These are phyloP conservation scores for Flaveria trinervia DNA, from an alignment of 129 eudicot species.

Conservation along the genomic window DNA sequence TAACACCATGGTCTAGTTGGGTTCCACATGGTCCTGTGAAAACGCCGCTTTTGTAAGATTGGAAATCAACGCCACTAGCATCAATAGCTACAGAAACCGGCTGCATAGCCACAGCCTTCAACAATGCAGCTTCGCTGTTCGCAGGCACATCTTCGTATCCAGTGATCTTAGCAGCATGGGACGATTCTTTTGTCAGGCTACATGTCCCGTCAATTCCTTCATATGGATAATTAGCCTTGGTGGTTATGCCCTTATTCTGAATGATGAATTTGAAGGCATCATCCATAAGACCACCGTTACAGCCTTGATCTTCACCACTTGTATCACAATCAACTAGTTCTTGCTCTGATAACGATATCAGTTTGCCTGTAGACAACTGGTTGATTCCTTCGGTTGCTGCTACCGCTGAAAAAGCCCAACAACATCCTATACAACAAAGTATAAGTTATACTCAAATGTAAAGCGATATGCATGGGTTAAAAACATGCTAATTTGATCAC, in stretches of 20 bases:
- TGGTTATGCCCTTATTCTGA: slow-evolving; percentile 23
- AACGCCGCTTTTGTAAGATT: slow-evolving; percentile 14
- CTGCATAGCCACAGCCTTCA: slow-evolving; percentile 32
- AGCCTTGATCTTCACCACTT: slow-evolving; percentile 21
- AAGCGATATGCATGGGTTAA: no score
- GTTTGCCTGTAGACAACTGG: slow-evolving; percentile 21
- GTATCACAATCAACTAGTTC: slow-evolving; percentile 35
- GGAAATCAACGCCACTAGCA: slow-evolving; percentile 20
- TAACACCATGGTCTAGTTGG: slow-evolving; percentile 31
- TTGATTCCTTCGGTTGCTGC: slow-evolving; percentile 28
- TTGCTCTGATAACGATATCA: slow-evolving; percentile 33
- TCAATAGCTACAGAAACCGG: slow-evolving; percentile 35
- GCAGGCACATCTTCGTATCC: slow-evolving; percentile 32
- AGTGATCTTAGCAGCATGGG: slow-evolving; percentile 8
- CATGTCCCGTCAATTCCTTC: slow-evolving; percentile 25
- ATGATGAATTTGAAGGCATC: slow-evolving; percentile 26
- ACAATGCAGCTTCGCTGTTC: slow-evolving; percentile 12
- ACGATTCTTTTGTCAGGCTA: slow-evolving; percentile 14
- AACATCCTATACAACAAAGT: slow-evolving; percentile 18
- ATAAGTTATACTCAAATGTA: background rate
- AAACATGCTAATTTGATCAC: background rate
- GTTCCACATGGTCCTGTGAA: slow-evolving; percentile 28
- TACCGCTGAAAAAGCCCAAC: slow-evolving; percentile 36
- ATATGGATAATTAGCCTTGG: slow-evolving; percentile 22
- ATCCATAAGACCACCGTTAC: slow-evolving; percentile 30